These are phyloP conservation scores for Keqinozyma sinolaborantium DNA, from an alignment of 1,139 yeast genomes.

Conservation along the genomic window DNA sequence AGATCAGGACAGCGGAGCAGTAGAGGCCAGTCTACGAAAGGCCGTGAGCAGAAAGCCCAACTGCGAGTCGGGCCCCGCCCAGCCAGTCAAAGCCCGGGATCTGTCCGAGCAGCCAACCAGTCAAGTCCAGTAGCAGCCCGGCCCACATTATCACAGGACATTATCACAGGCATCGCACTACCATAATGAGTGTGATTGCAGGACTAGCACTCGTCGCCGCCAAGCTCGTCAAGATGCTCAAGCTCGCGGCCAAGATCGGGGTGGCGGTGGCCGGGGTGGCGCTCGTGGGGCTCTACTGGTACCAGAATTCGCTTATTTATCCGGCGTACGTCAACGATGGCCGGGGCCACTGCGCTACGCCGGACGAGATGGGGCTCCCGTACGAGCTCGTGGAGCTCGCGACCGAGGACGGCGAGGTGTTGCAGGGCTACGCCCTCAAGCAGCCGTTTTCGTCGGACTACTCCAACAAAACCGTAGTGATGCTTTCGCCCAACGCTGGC, in stretches of 20 bases:
- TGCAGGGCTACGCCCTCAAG: slow-evolving; percentile 42
- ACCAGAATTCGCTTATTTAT: slow-evolving; percentile 70
- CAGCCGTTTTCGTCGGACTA: slow-evolving; percentile 47
- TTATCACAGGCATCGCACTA: too few relatives aligned
- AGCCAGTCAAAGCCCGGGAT: too few relatives aligned
- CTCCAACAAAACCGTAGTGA: slow-evolving; percentile 64
- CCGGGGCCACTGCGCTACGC: slow-evolving; percentile 71
- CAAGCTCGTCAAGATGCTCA: slow-evolving; percentile 11
- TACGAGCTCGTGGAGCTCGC: slow-evolving; percentile 58
- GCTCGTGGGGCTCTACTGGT: slow-evolving; percentile 57
- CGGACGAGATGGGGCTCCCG: slow-evolving; percentile 67
- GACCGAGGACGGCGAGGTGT: slow-evolving; percentile 63
- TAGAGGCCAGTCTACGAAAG: too few relatives aligned
- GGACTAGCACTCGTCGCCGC: slow-evolving; percentile 7
- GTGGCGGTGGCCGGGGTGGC: slow-evolving; percentile 35
- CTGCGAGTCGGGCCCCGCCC: too few relatives aligned
- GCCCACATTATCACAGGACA: too few relatives aligned
- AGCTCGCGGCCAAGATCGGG: slow-evolving; percentile 26
- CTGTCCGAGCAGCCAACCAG: too few relatives aligned
- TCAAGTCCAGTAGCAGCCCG: too few relatives aligned
- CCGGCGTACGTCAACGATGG: slow-evolving; percentile 83
- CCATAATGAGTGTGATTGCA: slow-evolving; percentile 9
- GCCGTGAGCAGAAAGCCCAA: too few relatives aligned
- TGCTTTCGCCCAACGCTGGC: slow-evolving; percentile 93
- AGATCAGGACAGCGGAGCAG: too few relatives aligned